phyloP scores from a whole-genome alignment of 495 filamentous ascomycete species.

The Eremomyces bilateralis region DNA sequence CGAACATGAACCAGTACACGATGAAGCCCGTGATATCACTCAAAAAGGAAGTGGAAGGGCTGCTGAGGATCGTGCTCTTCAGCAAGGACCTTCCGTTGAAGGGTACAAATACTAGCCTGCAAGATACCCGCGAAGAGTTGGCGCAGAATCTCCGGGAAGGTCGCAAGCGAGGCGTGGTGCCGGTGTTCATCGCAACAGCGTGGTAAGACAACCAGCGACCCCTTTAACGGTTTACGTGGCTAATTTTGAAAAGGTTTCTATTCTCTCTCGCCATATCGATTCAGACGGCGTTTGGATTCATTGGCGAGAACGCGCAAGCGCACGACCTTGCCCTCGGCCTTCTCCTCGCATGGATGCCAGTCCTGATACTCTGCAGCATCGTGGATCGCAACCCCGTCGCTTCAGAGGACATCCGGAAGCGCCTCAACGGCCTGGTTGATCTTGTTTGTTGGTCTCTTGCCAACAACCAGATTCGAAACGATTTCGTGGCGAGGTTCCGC shows the following conservation, averaged over 20 bases:
- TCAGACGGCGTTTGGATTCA: conserved; percentile 20
- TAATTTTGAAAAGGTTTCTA: too few species aligned
- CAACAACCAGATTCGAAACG: conserved; percentile 7
- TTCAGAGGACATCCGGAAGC: conserved; percentile 16
- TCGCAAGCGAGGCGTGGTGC: conserved; percentile 20
- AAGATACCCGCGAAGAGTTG: conserved; percentile 12
- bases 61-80: conserved; percentile 20
- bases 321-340: conserved; percentile 27
- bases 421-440: conserved; percentile 20
- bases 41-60: conserved; percentile 15
- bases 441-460: conserved; percentile 14
- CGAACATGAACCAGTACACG: conserved; percentile 24
- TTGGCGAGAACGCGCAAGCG: conserved; percentile 21
- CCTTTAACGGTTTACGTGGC: too few species aligned
- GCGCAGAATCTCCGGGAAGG: conserved; percentile 18
- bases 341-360: conserved; percentile 26
- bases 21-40: conserved; percentile 10
- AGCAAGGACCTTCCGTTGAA: conserved; percentile 16
- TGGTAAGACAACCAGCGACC: too few species aligned
- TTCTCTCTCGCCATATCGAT: conserved; percentile 22
- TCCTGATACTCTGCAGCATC: conserved; percentile 25
- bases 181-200: conserved; percentile 21
- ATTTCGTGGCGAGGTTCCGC: conserved; percentile 9
- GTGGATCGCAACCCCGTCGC: conserved; percentile 28
- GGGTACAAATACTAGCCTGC: conserved; percentile 5